Percentiles rank a stretch among this genome's conserved stretches.
These are phyloP conservation scores for Cladosporium sp. DNA, from an alignment of 2,329 filamentous ascomycete species.

Conservation along the genomic window DNA sequence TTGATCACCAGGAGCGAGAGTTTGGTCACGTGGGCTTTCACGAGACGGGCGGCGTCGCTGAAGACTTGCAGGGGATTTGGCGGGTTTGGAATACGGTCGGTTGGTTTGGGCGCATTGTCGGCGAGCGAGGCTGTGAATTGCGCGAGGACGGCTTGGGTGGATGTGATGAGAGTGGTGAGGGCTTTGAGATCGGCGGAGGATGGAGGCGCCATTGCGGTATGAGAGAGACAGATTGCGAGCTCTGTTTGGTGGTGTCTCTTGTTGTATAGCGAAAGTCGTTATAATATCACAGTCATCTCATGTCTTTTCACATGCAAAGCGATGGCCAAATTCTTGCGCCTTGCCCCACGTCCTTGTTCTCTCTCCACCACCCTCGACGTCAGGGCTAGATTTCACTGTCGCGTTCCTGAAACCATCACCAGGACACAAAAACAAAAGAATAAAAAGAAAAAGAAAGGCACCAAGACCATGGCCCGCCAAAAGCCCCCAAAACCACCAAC, in stretches of 20 bases:
- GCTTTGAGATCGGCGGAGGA: slow-evolving; percentile 26
- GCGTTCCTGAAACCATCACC: neutral
- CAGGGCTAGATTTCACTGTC: neutral
- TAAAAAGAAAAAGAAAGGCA: neutral
- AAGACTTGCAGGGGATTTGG: slow-evolving; percentile 65
- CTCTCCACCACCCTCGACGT: neutral
- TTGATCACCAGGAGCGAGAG: slow-evolving; percentile 84
- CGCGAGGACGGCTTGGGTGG: slow-evolving; percentile 34
- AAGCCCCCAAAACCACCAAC: slow-evolving; percentile 8
- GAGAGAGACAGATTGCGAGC: neutral
- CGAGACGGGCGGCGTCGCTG: slow-evolving; percentile 68
- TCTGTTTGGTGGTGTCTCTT: neutral
- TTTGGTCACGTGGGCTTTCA: slow-evolving; percentile 83
- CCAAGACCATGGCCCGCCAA: slow-evolving; percentile 12
- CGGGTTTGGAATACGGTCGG: slow-evolving; percentile 35
- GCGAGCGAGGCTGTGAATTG: slow-evolving; percentile 35
- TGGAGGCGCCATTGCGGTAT: slow-evolving; percentile 29
- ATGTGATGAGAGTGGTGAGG: slow-evolving; percentile 32
- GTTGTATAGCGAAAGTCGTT: neutral
- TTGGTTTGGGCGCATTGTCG: slow-evolving; percentile 23
- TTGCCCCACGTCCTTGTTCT: neutral
- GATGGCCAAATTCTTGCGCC: slow-evolving; percentile 20
- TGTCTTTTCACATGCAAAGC: slow-evolving; percentile 9
- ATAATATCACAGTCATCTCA: slow-evolving; percentile 6
- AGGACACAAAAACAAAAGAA: neutral